A percentile compares a stretch with the other conserved stretches of the same genome.
Evolutionary conservation across 306 rosid species (phyloP).

Genomic region (Lotus japonicus): DNA sequence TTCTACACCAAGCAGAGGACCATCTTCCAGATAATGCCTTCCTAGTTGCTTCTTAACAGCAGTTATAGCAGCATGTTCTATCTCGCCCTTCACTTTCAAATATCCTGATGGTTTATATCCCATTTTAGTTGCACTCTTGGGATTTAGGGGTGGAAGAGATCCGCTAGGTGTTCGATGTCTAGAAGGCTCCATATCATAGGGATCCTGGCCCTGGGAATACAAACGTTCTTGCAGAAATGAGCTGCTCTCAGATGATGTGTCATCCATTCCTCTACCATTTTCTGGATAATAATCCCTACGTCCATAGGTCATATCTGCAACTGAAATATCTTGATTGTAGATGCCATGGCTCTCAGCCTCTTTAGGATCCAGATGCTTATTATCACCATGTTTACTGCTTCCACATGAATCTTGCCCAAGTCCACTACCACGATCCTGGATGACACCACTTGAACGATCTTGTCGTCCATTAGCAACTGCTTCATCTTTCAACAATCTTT

Average conservation of each 20-base stretch:
- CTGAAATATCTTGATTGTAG: conserved; percentile 47
- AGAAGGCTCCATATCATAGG: conserved; percentile 53
- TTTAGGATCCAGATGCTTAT: conserved; percentile 69
- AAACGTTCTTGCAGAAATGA: conserved; percentile 62
- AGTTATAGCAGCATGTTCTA: conserved; percentile 94
- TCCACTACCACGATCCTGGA: conserved; percentile 92
- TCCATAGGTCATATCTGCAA: conserved; percentile 42
- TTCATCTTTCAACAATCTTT: conserved; percentile 60
- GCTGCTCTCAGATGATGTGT: conserved; percentile 93
- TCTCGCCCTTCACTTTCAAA: conserved; percentile 92
- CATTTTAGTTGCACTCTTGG: conserved; percentile 38
- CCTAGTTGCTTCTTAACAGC: conserved; percentile 96
- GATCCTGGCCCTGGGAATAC: conserved; percentile 57
- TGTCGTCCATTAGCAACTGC: conserved; percentile 64
- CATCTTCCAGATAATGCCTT: conserved; percentile 63
- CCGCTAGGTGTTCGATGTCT: conserved; percentile 47
- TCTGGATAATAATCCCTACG: conserved; percentile 41
- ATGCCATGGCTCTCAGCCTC: conserved; percentile 91
- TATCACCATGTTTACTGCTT: conserved; percentile 84
- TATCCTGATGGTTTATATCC: conserved; percentile 92
- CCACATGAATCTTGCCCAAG: conserved; percentile 98
- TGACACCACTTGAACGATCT: conserved; percentile 85
- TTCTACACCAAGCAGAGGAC: conserved; percentile 80
- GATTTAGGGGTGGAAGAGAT: conserved; percentile 51
- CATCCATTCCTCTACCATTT: conserved; percentile 49